Evolutionary conservation across 108 stramenopile genomes (phyloP).

Genomic region (Skeletonema menzelii): DNA sequence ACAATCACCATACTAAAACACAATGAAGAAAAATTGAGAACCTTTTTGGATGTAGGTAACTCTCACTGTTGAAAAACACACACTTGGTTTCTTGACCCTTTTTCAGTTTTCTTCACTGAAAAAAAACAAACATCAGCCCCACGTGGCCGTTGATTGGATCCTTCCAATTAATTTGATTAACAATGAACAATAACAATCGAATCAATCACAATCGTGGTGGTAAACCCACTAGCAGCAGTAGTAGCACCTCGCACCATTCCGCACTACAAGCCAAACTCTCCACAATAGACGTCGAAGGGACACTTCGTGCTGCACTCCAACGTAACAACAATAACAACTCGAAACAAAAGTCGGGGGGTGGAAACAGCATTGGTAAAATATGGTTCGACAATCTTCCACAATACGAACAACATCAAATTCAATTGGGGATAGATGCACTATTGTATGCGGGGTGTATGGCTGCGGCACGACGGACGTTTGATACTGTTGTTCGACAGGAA

Average conservation of each 20-base stretch:
- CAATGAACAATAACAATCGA: too few relatives aligned
- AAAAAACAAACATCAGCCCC: too few relatives aligned
- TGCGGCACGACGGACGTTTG: conserved; percentile 60
- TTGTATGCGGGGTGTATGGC: conserved; percentile 71
- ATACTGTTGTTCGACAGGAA: conserved; percentile 55
- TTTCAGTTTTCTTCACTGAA: too few relatives aligned
- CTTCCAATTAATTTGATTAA: too few relatives aligned
- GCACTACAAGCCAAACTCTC: background rate
- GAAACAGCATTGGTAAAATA: conserved; percentile 18
- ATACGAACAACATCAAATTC: conserved; percentile 49
- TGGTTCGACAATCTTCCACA: conserved; percentile 49
- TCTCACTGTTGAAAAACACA: too few relatives aligned
- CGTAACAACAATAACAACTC: conserved; percentile 16
- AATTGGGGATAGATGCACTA: conserved; percentile 62
- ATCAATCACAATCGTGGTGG: background rate
- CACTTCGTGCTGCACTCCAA: conserved; percentile 33
- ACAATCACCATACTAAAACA: too few relatives aligned
- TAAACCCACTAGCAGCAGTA: too few relatives aligned
- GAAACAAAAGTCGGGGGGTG: background rate
- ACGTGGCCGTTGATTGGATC: too few relatives aligned
- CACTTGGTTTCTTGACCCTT: too few relatives aligned
- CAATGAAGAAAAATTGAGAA: too few relatives aligned
- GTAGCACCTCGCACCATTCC: background rate
- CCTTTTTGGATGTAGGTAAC: too few relatives aligned
- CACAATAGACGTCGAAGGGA: conserved; percentile 42